Evolutionary conservation across 768 basidiomycete species (phyloP).

Genomic region (Mycena indigotica): DNA sequence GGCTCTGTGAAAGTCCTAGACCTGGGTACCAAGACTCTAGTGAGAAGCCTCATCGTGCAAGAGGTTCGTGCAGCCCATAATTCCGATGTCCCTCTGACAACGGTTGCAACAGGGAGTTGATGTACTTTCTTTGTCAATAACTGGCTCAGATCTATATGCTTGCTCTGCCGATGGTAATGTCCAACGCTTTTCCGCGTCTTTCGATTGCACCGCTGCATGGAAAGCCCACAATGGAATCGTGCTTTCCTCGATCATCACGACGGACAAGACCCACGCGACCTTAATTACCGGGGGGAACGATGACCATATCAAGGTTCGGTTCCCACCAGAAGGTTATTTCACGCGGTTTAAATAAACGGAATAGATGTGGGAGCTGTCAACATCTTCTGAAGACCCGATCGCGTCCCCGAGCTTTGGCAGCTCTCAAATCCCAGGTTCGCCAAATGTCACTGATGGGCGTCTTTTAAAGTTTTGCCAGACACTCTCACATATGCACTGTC

Average conservation of each 20-base stretch:
- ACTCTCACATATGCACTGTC: conserved; percentile 78
- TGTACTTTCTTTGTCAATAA: conserved; percentile 76
- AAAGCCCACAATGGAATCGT: conserved; percentile 78
- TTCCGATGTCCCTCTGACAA: no score
- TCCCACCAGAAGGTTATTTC: background rate
- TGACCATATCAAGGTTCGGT: conserved; percentile 72
- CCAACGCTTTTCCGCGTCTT: conserved; percentile 81
- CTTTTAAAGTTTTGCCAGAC: conserved; percentile 41
- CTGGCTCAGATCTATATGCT: conserved; percentile 67
- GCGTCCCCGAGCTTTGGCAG: conserved; percentile 17
- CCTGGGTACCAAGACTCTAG: conserved; percentile 83
- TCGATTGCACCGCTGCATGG: conserved; percentile 86
- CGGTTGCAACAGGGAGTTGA: conserved; percentile 73
- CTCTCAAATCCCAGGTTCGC: conserved; percentile 29
- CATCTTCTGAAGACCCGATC: conserved; percentile 28
- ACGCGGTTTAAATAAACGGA: background rate
- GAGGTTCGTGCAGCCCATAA: no score
- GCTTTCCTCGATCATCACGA: conserved; percentile 72
- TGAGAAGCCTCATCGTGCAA: conserved; percentile 84
- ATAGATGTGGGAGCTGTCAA: conserved; percentile 58
- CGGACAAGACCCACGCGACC: conserved; percentile 34
- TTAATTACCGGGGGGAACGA: conserved; percentile 87
- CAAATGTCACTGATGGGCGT: background rate
- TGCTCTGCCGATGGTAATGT: conserved; percentile 69
- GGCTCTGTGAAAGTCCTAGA: conserved; percentile 92